Percentiles rank a stretch among this genome's conserved stretches.
These are phyloP conservation scores for Penicillium rolfsii DNA, from an alignment of 2,329 filamentous ascomycete species.

Conservation along the genomic window DNA sequence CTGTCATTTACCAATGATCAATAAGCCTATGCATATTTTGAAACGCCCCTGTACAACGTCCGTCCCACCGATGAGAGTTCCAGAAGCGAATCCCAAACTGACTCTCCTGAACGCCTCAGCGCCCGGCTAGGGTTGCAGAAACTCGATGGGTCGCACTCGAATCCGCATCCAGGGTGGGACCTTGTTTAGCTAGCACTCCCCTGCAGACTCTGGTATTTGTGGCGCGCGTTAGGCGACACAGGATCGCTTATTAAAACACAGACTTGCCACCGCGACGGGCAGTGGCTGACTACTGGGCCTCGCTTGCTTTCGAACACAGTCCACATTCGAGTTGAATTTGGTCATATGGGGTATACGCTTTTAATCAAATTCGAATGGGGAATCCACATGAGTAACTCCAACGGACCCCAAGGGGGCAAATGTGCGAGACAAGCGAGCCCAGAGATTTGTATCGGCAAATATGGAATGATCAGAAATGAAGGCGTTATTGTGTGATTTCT, in stretches of 20 bases:
- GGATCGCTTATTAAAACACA: conserved; percentile 2
- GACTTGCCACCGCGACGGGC: neutral
- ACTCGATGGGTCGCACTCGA: neutral
- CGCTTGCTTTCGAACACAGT: neutral
- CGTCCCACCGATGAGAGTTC: conserved; percentile 1
- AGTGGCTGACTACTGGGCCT: neutral
- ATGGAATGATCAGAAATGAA: neutral
- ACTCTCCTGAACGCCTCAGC: neutral
- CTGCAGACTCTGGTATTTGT: neutral
- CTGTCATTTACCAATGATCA: neutral
- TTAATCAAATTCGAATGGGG: neutral
- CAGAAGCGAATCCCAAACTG: conserved; percentile 5
- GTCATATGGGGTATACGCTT: neutral
- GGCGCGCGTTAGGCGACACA: conserved; percentile 1
- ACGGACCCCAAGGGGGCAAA: neutral
- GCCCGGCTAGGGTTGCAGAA: neutral
- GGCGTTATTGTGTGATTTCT: neutral
- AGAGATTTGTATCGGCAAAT: neutral
- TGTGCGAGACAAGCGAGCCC: neutral
- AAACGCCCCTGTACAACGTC: neutral
- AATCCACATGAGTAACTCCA: neutral
- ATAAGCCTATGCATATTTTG: neutral
- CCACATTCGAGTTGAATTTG: too few relatives aligned
- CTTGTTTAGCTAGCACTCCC: neutral
- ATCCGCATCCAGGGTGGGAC: neutral